Conservation (phyloP, 139 green algal genomes). For the Limnomonas spitsbergensis region DNA sequence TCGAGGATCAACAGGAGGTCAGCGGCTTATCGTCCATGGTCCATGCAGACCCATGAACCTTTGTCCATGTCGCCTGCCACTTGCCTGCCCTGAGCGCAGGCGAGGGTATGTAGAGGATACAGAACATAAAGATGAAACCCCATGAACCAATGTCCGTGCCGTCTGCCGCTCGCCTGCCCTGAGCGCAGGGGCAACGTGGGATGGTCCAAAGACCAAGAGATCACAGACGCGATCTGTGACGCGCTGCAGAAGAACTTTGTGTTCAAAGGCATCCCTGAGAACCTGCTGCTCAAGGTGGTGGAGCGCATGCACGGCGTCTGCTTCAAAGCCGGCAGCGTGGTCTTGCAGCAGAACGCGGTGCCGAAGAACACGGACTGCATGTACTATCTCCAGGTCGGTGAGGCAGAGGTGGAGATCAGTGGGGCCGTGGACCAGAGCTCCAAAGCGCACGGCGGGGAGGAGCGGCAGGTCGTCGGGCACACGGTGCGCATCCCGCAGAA, state of each 20-base stretch:
- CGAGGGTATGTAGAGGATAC: too few species aligned
- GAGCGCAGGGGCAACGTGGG: neutral
- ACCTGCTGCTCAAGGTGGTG: constrained; percentile 52
- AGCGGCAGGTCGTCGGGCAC: constrained; percentile 50
- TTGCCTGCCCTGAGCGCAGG: too few species aligned
- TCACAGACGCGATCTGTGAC: constrained; percentile 47
- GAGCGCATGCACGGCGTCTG: constrained; percentile 56
- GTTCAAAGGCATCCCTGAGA: constrained; percentile 56
- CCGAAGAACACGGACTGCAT: constrained; percentile 64
- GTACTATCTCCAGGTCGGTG: constrained; percentile 65
- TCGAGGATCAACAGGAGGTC: too few species aligned
- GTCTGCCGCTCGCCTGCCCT: too few species aligned
- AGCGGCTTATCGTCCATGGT: too few species aligned
- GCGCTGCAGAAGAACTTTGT: constrained; percentile 58
- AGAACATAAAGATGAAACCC: too few species aligned
- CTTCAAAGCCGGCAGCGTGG: constrained; percentile 47
- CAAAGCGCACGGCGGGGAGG: constrained; percentile 28
- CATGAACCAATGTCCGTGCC: too few species aligned
- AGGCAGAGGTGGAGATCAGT: constrained; percentile 68
- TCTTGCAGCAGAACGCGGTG: constrained; percentile 68
- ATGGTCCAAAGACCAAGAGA: constrained; percentile 49
- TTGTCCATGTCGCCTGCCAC: too few species aligned
- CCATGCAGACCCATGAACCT: too few species aligned
- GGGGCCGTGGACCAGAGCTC: constrained; percentile 27
- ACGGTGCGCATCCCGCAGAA: constrained; percentile 59